These are phyloP conservation scores for Ilex asprella DNA, from an alignment of 257 asterid species.

Conservation along the genomic window DNA sequence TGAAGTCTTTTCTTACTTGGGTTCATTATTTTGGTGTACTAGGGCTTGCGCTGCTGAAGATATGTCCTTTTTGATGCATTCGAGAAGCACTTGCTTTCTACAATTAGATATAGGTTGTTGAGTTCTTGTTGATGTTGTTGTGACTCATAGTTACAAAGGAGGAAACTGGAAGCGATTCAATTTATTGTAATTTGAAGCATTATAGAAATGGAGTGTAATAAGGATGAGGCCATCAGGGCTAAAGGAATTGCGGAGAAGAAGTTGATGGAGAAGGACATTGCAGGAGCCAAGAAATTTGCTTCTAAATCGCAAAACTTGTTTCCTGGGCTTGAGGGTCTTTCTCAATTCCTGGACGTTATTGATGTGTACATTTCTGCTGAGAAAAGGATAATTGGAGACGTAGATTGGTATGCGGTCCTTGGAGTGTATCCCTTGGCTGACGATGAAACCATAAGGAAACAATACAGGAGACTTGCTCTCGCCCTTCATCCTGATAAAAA, in stretches of 20 bases:
- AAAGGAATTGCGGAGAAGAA: conserved; percentile 49
- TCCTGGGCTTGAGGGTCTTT: conserved; percentile 59
- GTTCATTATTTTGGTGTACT: conserved; percentile 9
- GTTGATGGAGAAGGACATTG: conserved; percentile 40
- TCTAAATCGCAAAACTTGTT: conserved; percentile 49
- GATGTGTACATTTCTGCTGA: conserved; percentile 34
- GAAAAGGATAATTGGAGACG: conserved; percentile 41
- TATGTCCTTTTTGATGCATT: not conserved
- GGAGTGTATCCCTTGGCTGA: conserved; percentile 41
- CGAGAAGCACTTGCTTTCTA: not conserved
- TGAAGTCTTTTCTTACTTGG: conserved; percentile 1
- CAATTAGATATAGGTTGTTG: not conserved
- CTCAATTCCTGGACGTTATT: conserved; percentile 45
- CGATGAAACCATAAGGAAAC: conserved; percentile 31
- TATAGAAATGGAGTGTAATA: conserved; percentile 53
- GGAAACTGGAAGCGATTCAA: not conserved
- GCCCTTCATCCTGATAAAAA: conserved; percentile 74
- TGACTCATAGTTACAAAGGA: not conserved
- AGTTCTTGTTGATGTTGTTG: not conserved
- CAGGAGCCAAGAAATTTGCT: conserved; percentile 56
- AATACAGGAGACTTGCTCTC: conserved; percentile 45
- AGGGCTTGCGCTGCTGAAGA: conserved; percentile 4
- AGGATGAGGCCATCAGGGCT: conserved; percentile 53
- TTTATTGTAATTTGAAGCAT: not conserved
- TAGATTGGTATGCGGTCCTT: conserved; percentile 47